Evolutionary conservation across 345 rosid species (phyloP), one percentile per base, ranked within the genome.

Genomic region (Eucalyptus pumila): DNA sequence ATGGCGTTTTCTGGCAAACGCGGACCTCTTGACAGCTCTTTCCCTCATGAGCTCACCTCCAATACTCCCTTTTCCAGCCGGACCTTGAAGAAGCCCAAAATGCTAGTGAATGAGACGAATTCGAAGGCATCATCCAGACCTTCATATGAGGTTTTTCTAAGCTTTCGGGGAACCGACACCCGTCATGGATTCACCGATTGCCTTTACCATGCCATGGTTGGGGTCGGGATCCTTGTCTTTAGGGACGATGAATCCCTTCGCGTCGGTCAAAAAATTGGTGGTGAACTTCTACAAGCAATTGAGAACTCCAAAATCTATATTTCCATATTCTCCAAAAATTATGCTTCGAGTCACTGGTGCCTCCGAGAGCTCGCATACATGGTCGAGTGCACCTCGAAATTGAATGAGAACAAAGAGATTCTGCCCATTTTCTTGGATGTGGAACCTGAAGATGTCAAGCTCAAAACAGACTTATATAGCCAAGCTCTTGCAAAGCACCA

Each of bases 91-190:
- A 42, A 42, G 42, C 42, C 42, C 42, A 42, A 42, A 42, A 42
- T 42, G 42, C 42, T 42, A 42, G 42, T 42, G 42, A 42, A 42
- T 42, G 42, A 42, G 7, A 27, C 5, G 3, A 30, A 2, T 62
- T 62, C 72, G 7, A 1, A 0, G 3, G 37, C 34, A 13, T 30
- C 37, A 1, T 65, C 10, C 3, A 6, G 34, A 30, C 17, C 34
- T 30, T 4, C 3, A 0, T 30, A 30, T 4, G 72, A 62, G 34
- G 34, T 30, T 14, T 30, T 62, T 62, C 3, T 30, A 14, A 62
- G 34, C 7, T 62, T 62, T 62, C 72, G 19, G 7, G 72, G 72
- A 62, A 3, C 2, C 1, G 17, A 62, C 19, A 62, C 72, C 3
- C 37, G 34, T 30, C 5, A 30, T 62, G 34, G 72, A 62, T 62